Conservation (phyloP, 305 asterid species). For the Fraxinus xanthoxyloides region DNA sequence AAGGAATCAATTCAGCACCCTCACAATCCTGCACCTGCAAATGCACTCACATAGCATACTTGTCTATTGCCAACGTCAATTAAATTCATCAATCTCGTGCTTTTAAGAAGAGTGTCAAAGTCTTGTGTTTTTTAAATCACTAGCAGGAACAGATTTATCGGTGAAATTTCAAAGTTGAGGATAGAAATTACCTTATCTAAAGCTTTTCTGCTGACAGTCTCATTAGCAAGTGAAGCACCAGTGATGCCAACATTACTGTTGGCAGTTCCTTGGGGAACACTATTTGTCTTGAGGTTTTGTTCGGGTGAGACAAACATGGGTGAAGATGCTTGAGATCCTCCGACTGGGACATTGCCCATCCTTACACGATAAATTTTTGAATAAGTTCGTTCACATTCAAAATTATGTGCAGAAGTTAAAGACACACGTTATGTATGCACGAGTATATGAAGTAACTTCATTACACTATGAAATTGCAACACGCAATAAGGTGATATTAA, state of each 20-base stretch:
- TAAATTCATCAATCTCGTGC: neutral
- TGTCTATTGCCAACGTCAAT: neutral
- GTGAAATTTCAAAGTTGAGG: neutral
- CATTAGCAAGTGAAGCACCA: slow-evolving; percentile 50
- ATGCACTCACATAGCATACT: neutral
- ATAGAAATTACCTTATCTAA: slow-evolving; percentile 71
- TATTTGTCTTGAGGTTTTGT: slow-evolving; percentile 40
- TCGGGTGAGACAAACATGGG: slow-evolving; percentile 34
- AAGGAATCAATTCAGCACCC: neutral
- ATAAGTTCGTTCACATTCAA: slow-evolving; percentile 7
- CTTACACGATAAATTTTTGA: slow-evolving; percentile 37
- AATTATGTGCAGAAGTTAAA: neutral
- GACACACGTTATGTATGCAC: neutral
- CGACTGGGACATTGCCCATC: slow-evolving; percentile 37
- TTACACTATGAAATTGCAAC: slow-evolving; percentile 8
- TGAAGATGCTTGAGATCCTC: slow-evolving; percentile 37
- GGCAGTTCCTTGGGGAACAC: slow-evolving; percentile 37
- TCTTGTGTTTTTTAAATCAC: neutral
- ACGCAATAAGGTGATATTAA: neutral
- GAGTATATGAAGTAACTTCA: slow-evolving; percentile 8
- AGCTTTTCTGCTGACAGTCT: slow-evolving; percentile 87
- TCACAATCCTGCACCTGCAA: neutral
- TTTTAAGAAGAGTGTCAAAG: neutral
- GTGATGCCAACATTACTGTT: slow-evolving; percentile 29
- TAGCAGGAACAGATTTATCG: neutral